A percentile compares a stretch with the other conserved stretches of the same genome.
These are phyloP conservation scores for Naganishia vaughanmartiniae DNA, from an alignment of 768 basidiomycete species.

Conservation along the genomic window DNA sequence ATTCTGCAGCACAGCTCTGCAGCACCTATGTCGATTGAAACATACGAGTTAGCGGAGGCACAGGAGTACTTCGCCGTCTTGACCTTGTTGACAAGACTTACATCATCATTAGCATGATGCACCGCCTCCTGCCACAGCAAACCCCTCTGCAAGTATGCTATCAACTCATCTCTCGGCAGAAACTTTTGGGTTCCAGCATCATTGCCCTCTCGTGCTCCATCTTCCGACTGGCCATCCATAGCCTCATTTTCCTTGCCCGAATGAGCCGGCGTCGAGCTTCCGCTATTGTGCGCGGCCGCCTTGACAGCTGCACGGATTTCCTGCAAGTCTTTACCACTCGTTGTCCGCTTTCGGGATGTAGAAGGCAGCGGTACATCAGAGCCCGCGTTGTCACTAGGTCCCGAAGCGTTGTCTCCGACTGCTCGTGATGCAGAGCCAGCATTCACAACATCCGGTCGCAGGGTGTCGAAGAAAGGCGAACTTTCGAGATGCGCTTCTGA, in stretches of 20 bases:
- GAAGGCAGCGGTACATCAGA: neutral
- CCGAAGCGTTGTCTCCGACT: neutral
- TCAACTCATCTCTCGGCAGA: constrained; percentile 46
- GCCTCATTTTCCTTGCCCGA: neutral
- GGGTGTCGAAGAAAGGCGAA: constrained; percentile 26
- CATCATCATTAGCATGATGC: constrained; percentile 41
- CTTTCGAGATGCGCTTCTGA: constrained; percentile 43
- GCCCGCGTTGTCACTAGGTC: neutral
- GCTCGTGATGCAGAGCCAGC: neutral
- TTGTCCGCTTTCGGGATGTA: constrained; percentile 5
- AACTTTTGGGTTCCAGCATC: constrained; percentile 38
- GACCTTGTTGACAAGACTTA: neutral
- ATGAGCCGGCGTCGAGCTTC: constrained; percentile 17
- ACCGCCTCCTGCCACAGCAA: constrained; percentile 47
- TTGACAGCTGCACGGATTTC: constrained; percentile 15
- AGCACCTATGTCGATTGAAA: constrained; percentile 1
- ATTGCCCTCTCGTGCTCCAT: constrained; percentile 27
- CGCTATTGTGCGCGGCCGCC: constrained; percentile 20
- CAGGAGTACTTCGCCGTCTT: neutral
- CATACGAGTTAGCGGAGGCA: neutral
- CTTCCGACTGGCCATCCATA: constrained; percentile 21
- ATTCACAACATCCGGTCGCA: constrained; percentile 16
- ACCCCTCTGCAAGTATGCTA: constrained; percentile 46
- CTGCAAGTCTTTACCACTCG: constrained; percentile 20
- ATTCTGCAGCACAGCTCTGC: constrained; percentile 10